Base-by-base conservation (phyloP, 2,329 filamentous ascomycete species). In the Magnaporthales sp. region DNA sequence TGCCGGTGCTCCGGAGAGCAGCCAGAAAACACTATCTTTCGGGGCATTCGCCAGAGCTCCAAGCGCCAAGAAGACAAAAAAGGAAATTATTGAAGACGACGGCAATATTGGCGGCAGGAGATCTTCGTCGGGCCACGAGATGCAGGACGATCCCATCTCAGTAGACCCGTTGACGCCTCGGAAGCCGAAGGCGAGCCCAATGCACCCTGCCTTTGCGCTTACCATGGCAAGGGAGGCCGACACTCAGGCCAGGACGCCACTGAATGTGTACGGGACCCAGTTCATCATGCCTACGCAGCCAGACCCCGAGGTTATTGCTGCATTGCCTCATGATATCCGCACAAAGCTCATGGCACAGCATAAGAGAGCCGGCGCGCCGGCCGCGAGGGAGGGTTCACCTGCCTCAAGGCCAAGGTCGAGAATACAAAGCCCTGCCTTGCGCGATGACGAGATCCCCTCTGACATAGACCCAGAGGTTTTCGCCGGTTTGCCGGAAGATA, bases 381-480 rank as follows among this genome's bases (percentile, higher is more conserved):
- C 32, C 66, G 13, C 70, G 72, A 68, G 76, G 67, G 72, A 76
- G 38, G 69, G 74, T 67, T 74, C 75, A 15, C 73, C 75, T 54
- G 46, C 70, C 38, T 26, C 73, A 68, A 58, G 70, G 32, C 27
- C 73, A 67, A 77, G 77, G 60, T 77, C 80, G 0, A 75, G 78
- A 51, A 78, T 79, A 68, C 78, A 80, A 11, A 78, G 78, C 58
- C 77, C 76, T 2, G 74, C 72, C 1, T 62, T 72, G n/a, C 10
- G 38, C 22, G 51, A 67, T 3, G 72, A 74, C 15, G 77, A 78
- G 9, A 76, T 88, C 1, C 88, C 92, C 29, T 89, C 92, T 0
- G 91, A 96, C 71, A 83, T 98, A 24, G 95, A 99, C 73, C 88
- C 88, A 0, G 92, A 94, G 58, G 91, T 93, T 1, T 89, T 98